Percentiles rank a stretch among this genome's conserved stretches.
phyloP scores from a whole-genome alignment of 2,329 filamentous ascomycete species.

The Xylariomycetidae sp. region DNA sequence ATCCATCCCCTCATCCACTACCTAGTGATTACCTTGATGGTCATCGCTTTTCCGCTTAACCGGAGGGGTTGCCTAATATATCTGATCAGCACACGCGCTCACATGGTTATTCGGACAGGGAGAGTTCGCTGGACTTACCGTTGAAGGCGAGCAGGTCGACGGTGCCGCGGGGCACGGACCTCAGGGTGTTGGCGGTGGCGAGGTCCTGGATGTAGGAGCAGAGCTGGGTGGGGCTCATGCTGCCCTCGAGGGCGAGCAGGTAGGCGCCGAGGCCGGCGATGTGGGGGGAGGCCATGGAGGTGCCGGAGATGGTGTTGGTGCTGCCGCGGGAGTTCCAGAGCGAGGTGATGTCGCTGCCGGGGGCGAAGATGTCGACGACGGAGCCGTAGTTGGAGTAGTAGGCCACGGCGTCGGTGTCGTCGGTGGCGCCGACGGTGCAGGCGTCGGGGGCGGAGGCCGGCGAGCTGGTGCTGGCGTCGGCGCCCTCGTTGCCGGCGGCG shows the following conservation, averaged over 20 bases:
- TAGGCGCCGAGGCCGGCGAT: constrained; percentile 57
- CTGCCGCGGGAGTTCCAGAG: constrained; percentile 35
- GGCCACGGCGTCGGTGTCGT: constrained; percentile 31
- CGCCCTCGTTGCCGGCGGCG: constrained; percentile 47
- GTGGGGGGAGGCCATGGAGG: constrained; percentile 57
- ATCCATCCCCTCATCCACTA: too few species aligned
- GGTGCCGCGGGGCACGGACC: constrained; percentile 27
- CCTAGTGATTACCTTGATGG: too few species aligned
- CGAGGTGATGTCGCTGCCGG: constrained; percentile 34
- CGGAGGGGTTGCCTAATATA: too few species aligned
- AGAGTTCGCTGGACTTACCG: too few species aligned
- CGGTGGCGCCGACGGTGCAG: constrained; percentile 48
- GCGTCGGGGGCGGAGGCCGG: constrained; percentile 42
- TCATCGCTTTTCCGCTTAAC: too few species aligned
- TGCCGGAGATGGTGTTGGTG: constrained; percentile 44
- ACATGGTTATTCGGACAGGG: too few species aligned
- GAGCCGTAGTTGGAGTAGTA: constrained; percentile 45
- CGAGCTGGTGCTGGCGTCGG: constrained; percentile 35
- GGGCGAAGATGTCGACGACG: constrained; percentile 38
- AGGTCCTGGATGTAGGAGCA: constrained; percentile 36
- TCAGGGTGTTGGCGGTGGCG: constrained; percentile 33
- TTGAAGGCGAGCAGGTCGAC: constrained; percentile 31
- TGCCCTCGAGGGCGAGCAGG: constrained; percentile 38
- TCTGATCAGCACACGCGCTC: too few species aligned
- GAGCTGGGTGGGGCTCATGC: constrained; percentile 34